Conservation (phyloP, 129 eudicot genomes). For the Ambrosia trifida region DNA sequence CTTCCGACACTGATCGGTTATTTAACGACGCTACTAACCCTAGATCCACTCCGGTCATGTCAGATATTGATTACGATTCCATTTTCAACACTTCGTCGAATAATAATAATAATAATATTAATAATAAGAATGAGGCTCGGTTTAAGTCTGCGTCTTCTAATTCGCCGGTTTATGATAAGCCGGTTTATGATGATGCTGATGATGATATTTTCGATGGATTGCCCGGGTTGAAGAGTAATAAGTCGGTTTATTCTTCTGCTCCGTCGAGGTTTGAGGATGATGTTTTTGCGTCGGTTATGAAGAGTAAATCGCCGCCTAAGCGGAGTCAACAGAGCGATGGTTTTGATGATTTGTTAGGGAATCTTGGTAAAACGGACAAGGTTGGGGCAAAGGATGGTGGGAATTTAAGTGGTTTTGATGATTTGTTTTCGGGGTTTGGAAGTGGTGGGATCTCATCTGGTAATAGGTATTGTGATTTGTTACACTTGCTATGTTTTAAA, state of each 20-base stretch:
- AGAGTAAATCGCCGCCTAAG: constrained; percentile 37
- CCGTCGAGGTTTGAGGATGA: constrained; percentile 49
- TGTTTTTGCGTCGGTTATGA: constrained; percentile 48
- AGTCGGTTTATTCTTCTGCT: constrained; percentile 36
- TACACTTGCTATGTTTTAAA: too few species aligned
- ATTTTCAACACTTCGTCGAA: constrained; percentile 49
- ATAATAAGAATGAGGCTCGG: constrained; percentile 26
- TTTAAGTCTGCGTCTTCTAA: constrained; percentile 40
- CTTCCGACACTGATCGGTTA: constrained; percentile 28
- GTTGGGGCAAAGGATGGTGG: constrained; percentile 14
- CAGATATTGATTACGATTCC: constrained; percentile 65
- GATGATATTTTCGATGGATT: constrained; percentile 84
- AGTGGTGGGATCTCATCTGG: constrained; percentile 42
- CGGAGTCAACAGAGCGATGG: constrained; percentile 42
- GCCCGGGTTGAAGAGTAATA: constrained; percentile 67
- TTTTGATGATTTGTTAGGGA: constrained; percentile 83
- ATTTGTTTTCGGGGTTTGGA: constrained; percentile 87
- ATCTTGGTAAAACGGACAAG: constrained; percentile 53
- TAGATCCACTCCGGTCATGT: constrained; percentile 36
- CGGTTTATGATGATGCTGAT: constrained; percentile 65
- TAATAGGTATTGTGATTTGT: constrained; percentile 54
- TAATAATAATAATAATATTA: constrained; percentile 25
- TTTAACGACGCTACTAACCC: constrained; percentile 53
- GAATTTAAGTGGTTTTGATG: constrained; percentile 59
- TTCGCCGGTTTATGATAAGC: constrained; percentile 85